Base-by-base conservation (phyloP, 768 basidiomycete species). In the Glaciozyma martinii region DNA sequence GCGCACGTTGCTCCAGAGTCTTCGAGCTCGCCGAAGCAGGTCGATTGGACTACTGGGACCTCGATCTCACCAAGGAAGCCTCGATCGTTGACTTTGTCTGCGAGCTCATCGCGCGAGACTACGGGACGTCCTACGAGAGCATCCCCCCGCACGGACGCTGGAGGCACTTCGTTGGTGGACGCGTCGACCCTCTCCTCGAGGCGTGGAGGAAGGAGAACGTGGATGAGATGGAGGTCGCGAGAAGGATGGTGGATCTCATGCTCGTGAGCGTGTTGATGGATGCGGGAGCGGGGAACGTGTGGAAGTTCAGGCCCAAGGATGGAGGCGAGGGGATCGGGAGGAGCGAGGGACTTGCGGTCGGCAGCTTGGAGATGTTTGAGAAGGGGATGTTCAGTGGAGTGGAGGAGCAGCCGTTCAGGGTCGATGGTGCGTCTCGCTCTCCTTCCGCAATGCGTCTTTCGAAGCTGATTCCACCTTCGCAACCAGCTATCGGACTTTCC, bases 211-310 rank as follows among this genome's bases (percentile, higher is more conserved):
- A 47, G 9, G 67, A 61, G 0, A 42, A 33, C 25, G 66, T 70
- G 27, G 66, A 58, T 21, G 56, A 59, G 23, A 52, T 76, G 43
- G 77, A 92, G 72, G 81, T 82, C 50, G 82, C 85, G 59, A 83
- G 85, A 63, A 82, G 90, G 2, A 80, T 90, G 42, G 80, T 98
- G 74, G 94, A 98, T 77, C 83, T 95, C 47, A 93, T 92, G 78
- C 78, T 86, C 29, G 87, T 90, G 37, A 91, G 90, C 16, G 94
- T 98, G 12, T 81, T 98, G 19, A 84, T 99, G 43, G 94, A 98
- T 72, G 94, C 93, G 0, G 93, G 93, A 2, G 94, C 93, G 0
- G 94, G 93, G 0, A 86, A 83, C 62, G 72, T 77, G 2, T 98
- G 93, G 93, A 76, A 76, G 16, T 98, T 87, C 76, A 80, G 77